A percentile compares a stretch with the other conserved stretches of the same genome.
These are phyloP conservation scores for Hemileccinum rubropunctum DNA, from an alignment of 768 basidiomycete species.

Conservation along the genomic window DNA sequence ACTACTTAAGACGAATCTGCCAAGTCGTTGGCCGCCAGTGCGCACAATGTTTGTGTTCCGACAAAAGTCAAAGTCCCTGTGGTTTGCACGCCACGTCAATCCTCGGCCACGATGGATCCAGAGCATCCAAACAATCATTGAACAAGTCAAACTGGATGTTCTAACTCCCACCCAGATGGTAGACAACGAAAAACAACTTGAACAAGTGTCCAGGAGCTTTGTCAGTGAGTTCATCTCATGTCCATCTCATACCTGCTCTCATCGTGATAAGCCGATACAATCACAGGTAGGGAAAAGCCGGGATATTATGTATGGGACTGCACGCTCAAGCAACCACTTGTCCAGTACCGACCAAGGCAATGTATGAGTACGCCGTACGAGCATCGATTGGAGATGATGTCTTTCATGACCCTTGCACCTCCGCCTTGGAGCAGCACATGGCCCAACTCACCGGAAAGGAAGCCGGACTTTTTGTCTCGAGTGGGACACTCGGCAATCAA, in stretches of 20 bases:
- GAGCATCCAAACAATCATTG: slow-evolving; percentile 28
- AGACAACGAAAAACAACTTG: slow-evolving; percentile 55
- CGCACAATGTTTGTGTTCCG: too few species aligned
- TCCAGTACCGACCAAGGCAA: slow-evolving; percentile 69
- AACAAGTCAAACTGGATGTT: slow-evolving; percentile 57
- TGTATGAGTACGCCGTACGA: slow-evolving; percentile 71
- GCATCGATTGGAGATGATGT: slow-evolving; percentile 82
- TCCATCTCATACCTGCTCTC: not conserved
- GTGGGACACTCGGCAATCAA: slow-evolving; percentile 92
- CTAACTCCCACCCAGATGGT: slow-evolving; percentile 50
- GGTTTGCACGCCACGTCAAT: too few species aligned
- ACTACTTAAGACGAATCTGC: too few species aligned
- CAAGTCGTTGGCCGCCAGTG: too few species aligned
- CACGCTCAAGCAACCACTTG: not conserved
- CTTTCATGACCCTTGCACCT: slow-evolving; percentile 57
- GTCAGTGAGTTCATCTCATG: slow-evolving; percentile 48
- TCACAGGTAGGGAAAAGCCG: slow-evolving; percentile 36
- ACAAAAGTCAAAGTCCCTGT: too few species aligned
- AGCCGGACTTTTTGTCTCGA: slow-evolving; percentile 83
- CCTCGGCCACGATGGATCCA: slow-evolving; percentile 18
- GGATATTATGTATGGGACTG: not conserved
- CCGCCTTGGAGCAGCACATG: slow-evolving; percentile 70
- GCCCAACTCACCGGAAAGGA: slow-evolving; percentile 85
- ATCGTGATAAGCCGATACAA: slow-evolving; percentile 42
- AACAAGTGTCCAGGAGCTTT: slow-evolving; percentile 63